A percentile compares a stretch with the other conserved stretches of the same genome.
phyloP scores from a whole-genome alignment of 257 asterid species.

The Rauvolfia tetraphylla region DNA sequence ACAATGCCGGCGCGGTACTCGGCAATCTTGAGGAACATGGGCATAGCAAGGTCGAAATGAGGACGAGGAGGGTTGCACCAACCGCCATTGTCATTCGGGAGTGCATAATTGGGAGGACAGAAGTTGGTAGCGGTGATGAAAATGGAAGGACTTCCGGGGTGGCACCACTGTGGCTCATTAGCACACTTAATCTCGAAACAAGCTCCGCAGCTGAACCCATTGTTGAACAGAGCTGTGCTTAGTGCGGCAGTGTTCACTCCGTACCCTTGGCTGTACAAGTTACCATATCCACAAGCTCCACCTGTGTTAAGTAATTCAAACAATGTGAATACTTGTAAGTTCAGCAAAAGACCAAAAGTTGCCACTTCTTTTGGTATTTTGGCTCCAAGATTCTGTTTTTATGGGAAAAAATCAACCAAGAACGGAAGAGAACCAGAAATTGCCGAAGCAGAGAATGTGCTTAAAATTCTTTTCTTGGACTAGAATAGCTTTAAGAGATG shows the following conservation, averaged over 20 bases:
- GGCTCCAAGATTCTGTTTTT: not conserved
- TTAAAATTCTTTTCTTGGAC: not conserved
- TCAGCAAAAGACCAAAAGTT: not conserved
- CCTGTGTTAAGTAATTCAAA: slow-evolving; percentile 31
- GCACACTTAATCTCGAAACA: slow-evolving; percentile 67
- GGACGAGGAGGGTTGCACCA: slow-evolving; percentile 85
- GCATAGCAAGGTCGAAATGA: slow-evolving; percentile 78
- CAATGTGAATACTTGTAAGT: not conserved
- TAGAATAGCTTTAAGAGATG: too few species aligned
- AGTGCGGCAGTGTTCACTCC: slow-evolving; percentile 74
- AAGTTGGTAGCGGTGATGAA: slow-evolving; percentile 65
- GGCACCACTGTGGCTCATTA: slow-evolving; percentile 55
- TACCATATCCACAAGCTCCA: slow-evolving; percentile 82
- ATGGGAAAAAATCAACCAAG: not conserved
- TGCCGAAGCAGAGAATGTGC: not conserved
- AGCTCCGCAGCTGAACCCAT: slow-evolving; percentile 67
- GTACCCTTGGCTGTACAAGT: slow-evolving; percentile 73
- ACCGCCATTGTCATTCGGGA: slow-evolving; percentile 64
- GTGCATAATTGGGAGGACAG: slow-evolving; percentile 73
- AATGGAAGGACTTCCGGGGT: slow-evolving; percentile 64
- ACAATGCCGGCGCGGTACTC: slow-evolving; percentile 73
- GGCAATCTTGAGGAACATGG: slow-evolving; percentile 69
- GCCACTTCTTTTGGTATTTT: not conserved
- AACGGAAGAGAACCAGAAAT: not conserved
- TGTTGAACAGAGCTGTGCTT: slow-evolving; percentile 76